Evolutionary conservation across 176 grass and related monocot genomes (phyloP), one percentile per base, ranked within the genome.

Genomic region (Triticum turgidum): DNA sequence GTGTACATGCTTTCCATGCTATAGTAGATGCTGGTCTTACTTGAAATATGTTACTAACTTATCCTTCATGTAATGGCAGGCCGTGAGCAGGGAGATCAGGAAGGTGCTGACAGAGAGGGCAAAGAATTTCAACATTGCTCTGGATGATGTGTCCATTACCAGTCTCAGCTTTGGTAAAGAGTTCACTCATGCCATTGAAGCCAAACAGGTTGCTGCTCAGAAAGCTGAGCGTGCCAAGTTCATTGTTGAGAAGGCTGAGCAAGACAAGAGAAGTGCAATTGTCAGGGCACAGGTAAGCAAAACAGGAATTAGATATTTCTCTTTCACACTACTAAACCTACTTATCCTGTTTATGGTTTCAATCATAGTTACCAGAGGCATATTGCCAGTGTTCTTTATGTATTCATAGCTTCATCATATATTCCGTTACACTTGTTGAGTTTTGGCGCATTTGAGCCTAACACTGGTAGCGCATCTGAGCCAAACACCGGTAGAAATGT

Each of bases 201-300:
- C 92, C 38, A 97, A 94, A 83, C 90, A 92, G 67, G 94, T 97
- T 54, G 92, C 41, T 71, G 92, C 93, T 51, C 90, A 97, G 74
- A 91, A 97, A 67, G 95, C 92, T 63, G 92, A 97, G 84, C 92
- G 93, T 70, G 95, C 94, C 80, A 95, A 97, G 78, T 33, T 90
- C 94, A 82, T 97, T 71, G 95, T 97, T 65, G 95, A 97, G 74
- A 97, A 94, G 73, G 95, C 95, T 47, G 92, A 94, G 84, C 95
- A 97, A 75, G 92, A 97, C 71, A 95, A 95, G 79, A 83, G 15
- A 78, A 93, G 91, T 76, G 91, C 92, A 29, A 38, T 97, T 34
- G 91, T 97, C 33, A 89, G 92, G 63, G 91, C 95, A 61, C 92
- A 94, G 87, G 92, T 97, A 32, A 77, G 32, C 65, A 47, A 73